These are phyloP conservation scores for Fusarium sororula DNA, from an alignment of 2,329 filamentous ascomycete species.

Conservation along the genomic window DNA sequence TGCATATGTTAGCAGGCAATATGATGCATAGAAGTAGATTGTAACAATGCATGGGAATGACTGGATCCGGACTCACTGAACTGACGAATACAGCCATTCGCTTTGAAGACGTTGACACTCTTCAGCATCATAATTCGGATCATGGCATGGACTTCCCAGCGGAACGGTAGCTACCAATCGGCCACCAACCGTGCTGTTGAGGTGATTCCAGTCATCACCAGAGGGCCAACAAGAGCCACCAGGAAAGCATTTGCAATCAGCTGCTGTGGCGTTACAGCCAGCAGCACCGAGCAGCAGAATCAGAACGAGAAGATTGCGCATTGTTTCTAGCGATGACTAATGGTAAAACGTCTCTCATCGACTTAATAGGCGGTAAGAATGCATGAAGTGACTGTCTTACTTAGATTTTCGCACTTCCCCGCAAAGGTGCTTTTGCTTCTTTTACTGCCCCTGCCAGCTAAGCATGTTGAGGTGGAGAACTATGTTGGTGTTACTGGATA, in stretches of 20 bases:
- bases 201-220: conserved; percentile 51
- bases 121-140: conserved; percentile 54
- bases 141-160: conserved; percentile 60
- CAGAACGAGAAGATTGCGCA: not conserved
- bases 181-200: conserved; percentile 62
- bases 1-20: not conserved
- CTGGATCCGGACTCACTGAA: conserved; percentile 45
- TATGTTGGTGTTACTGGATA: not conserved
- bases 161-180: conserved; percentile 61
- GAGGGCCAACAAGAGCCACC: conserved; percentile 63
- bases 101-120: conserved; percentile 54
- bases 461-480: not conserved
- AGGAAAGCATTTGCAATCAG: conserved; percentile 44
- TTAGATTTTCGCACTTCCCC: not conserved
- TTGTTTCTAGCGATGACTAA: rapidly evolving
- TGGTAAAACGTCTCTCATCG: rapidly evolving
- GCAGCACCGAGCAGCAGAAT: not conserved
- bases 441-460: not conserved
- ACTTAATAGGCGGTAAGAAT: not conserved
- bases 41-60: rapidly evolving
- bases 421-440: not conserved
- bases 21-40: not conserved
- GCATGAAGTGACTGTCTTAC: not conserved
- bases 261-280: not conserved
- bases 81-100: conserved; percentile 55